phyloP scores from a whole-genome alignment of 768 basidiomycete genomes.

The Lactifluus rugatus region DNA sequence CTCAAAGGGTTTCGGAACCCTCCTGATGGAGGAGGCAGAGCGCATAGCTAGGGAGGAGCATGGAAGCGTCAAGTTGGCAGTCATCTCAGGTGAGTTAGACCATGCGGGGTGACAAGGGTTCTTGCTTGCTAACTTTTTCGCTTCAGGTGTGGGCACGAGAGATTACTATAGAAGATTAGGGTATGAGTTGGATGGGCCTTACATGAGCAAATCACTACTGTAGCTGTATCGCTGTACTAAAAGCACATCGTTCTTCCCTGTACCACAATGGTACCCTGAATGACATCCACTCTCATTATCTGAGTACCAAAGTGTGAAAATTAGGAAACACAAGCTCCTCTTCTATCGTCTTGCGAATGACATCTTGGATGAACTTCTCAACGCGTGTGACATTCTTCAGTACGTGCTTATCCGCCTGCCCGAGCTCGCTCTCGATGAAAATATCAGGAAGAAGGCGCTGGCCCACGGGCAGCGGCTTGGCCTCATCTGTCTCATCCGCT shows the following conservation, averaged over 20 bases:
- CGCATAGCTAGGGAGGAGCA: conserved; percentile 96
- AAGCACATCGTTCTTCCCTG: background rate
- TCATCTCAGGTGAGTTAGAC: conserved; percentile 70
- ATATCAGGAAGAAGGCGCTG: conserved; percentile 78
- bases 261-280: background rate
- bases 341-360: conserved; percentile 88
- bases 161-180: conserved; percentile 95
- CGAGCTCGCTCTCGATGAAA: conserved; percentile 93
- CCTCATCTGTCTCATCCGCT: conserved; percentile 41
- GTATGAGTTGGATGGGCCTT: conserved; percentile 91
- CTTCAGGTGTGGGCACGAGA: conserved; percentile 81
- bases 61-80: conserved; percentile 90
- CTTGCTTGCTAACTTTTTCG: background rate
- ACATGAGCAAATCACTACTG: conserved; percentile 82
- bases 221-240: conserved; percentile 8
- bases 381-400: conserved; percentile 92
- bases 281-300: background rate
- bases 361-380: conserved; percentile 91
- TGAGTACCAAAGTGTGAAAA: conserved; percentile 60
- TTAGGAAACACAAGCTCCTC: conserved; percentile 96
- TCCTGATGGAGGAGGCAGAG: conserved; percentile 99
- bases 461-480: conserved; percentile 70
- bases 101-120: background rate
- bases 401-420: conserved; percentile 91
- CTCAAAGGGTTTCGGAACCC: conserved; percentile 83